These are phyloP conservation scores for Brasilioporus rufonigricans DNA, from an alignment of 768 basidiomycete genomes.

Conservation along the genomic window DNA sequence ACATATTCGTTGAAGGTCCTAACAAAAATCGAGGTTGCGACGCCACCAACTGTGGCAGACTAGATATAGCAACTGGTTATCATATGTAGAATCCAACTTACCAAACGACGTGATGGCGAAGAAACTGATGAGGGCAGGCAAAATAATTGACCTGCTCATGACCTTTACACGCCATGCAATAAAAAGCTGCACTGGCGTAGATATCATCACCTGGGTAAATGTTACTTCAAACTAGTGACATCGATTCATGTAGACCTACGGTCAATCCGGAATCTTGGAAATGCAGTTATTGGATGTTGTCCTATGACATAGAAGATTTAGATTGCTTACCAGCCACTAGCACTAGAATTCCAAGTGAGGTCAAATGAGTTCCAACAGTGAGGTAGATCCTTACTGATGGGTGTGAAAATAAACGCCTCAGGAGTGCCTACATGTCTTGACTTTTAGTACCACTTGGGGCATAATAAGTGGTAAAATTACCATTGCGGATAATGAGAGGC, in stretches of 20 bases:
- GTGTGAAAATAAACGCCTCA: background rate
- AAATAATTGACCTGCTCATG: background rate
- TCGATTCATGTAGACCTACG: conserved; percentile 21
- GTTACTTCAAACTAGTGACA: background rate
- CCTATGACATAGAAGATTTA: background rate
- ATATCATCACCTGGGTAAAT: background rate
- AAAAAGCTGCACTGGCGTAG: background rate
- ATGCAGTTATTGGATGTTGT: background rate
- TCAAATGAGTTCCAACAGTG: conserved; percentile 12
- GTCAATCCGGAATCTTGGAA: conserved; percentile 43
- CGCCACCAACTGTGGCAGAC: background rate
- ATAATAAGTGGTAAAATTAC: conserved; percentile 20
- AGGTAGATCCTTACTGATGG: background rate
- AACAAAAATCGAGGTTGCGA: background rate
- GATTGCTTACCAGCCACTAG: conserved; percentile 5
- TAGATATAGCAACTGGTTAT: background rate
- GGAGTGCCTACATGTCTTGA: conserved; percentile 21
- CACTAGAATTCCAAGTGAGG: conserved; percentile 8
- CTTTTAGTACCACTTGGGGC: conserved; percentile 2
- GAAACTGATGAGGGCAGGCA: background rate
- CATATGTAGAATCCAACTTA: background rate
- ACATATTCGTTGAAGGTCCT: background rate
- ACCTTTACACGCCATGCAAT: background rate
- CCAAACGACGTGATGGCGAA: background rate
- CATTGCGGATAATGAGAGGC: conserved; percentile 45